Evolutionary conservation across 1,139 yeast genomes (phyloP), one percentile per base, ranked within the genome.

Genomic region (Geotrichum fermentans): DNA sequence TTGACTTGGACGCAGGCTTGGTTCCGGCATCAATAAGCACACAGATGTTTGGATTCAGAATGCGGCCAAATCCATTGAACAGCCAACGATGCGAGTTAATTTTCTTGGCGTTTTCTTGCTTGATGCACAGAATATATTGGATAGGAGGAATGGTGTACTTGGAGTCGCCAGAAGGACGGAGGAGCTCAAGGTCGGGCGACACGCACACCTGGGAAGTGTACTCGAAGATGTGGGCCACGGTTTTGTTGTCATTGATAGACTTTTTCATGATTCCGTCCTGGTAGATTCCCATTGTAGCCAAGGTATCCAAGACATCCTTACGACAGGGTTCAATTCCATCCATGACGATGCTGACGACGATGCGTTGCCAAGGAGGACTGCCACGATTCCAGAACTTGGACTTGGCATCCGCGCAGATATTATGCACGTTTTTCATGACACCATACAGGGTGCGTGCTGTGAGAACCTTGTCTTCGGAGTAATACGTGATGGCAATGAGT

Each of bases 11-110:
- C 43, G 88, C 89, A 3, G 98, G 97, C 67, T 85, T 85, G 0
- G 98, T 92, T 55, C 98, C 98, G 1, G 95, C 97, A 71, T 92
- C 98, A 46, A 92, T 70, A 45, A 92, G 71, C 2, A 88, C 79
- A 39, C 90, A 81, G 21, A 90, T 89, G 56, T 87, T 86, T 2
- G 98, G 97, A 52, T 88, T 83, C 54, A 92, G 72, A 37, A 83
- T 74, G 30, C 92, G 87, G 57, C 96, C 90, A 61, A 92, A 83
- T 0, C 95, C 97, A 63, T 92, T 89, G 67, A 92, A 86, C n/a
- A 94, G 79, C 98, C 98, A 92, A 64, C 97, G 79, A 64, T 92
- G 98, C 1, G 96, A 88, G 67, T 92, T 92, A 65, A 92, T 92
- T 61, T 92, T 92, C 68, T 90, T 89, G 56, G 89, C 84, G 65